Conservation (phyloP, 148 eudicot species). For the Rhododendron ferrugineum region DNA sequence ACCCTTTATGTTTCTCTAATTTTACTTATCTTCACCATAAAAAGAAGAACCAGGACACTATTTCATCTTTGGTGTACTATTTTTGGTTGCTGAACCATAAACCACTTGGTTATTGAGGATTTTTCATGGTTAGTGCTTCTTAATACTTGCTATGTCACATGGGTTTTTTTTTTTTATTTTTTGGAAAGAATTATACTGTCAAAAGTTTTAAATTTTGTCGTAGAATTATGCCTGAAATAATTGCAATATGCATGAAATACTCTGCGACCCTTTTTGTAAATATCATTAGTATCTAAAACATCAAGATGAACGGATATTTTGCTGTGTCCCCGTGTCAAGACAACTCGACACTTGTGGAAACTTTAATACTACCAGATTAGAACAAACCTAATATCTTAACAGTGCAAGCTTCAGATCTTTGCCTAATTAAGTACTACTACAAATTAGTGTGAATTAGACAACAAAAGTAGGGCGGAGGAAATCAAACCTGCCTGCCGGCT, state of each 20-base stretch:
- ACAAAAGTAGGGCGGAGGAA: constrained; percentile 6
- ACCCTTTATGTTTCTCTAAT: neutral
- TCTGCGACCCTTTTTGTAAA: neutral
- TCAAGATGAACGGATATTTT: neutral
- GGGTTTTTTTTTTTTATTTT: neutral
- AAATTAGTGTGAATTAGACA: constrained; percentile 8
- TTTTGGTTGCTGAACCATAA: neutral
- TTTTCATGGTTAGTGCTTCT: neutral
- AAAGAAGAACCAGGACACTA: neutral
- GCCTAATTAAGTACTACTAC: neutral
- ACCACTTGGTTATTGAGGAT: neutral
- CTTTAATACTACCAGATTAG: neutral
- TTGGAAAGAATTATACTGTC: neutral
- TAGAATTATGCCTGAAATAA: neutral
- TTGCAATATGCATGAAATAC: neutral
- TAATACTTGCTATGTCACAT: neutral
- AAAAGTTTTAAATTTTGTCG: neutral
- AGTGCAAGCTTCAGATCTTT: neutral
- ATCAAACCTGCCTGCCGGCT: constrained; percentile 4
- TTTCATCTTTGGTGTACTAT: too few species aligned
- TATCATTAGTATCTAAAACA: neutral
- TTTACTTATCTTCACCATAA: too few species aligned
- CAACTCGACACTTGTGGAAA: neutral
- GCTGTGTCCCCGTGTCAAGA: neutral
- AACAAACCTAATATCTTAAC: neutral